A percentile compares a stretch with the other conserved stretches of the same genome.
Conservation (phyloP, 345 rosid species). For the Barbarea vulgaris region DNA sequence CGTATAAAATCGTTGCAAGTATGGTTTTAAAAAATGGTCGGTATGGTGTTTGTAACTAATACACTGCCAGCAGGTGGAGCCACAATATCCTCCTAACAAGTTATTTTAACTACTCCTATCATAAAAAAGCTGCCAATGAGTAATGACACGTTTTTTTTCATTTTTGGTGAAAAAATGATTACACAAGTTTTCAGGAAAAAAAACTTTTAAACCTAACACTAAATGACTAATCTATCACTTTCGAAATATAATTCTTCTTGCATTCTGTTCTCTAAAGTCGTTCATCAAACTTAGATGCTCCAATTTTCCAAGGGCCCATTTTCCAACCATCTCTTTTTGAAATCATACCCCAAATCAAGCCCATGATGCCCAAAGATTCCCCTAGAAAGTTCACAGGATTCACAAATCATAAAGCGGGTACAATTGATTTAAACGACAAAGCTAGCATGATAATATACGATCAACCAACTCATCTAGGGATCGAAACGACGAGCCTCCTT, state of each 20-base stretch:
- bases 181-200: too few species aligned
- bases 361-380: background rate
- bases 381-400: background rate
- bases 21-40: background rate
- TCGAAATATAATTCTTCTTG: too few species aligned
- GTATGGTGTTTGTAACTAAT: too few species aligned
- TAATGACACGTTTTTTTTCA: too few species aligned
- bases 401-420: background rate
- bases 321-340: background rate
- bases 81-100: too few species aligned
- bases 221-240: too few species aligned
- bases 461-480: conserved; percentile 22
- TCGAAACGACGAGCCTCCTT: conserved; percentile 31
- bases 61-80: background rate
- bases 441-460: conserved; percentile 18
- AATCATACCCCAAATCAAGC: background rate
- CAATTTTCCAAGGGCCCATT: too few species aligned
- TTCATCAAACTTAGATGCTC: background rate
- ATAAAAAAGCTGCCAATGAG: too few species aligned
- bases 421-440: background rate
- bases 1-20: background rate
- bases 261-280: background rate
- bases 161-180: too few species aligned
- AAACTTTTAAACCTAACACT: too few species aligned
- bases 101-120: too few species aligned